Base-by-base conservation (phyloP, 2,329 filamentous ascomycete genomes). In the Pyrenophora seminiperda region DNA sequence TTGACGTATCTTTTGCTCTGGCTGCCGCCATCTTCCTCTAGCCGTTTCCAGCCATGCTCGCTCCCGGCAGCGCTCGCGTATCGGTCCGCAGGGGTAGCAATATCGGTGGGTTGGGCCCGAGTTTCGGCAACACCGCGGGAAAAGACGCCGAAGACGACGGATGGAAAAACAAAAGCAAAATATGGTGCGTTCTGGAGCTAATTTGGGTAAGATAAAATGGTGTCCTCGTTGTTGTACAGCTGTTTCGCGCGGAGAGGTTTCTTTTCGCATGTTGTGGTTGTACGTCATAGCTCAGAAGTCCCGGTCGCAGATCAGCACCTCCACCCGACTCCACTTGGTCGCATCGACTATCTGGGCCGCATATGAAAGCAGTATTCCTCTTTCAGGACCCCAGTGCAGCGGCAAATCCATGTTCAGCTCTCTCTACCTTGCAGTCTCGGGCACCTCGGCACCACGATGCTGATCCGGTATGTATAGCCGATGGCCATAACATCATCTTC, bases 201-300 rank as follows among this genome's bases (percentile, higher is more conserved):
- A 27, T 27, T 27, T 27, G 13, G 9, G 2, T 27, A 10, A 27
- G 24, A 11, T 27, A 4, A 27, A 11, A 32, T 18, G 4, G n/a
- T 19, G 29, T n/a, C 3, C 5, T 36, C 17, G 17, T 4, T 19
- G 33, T n/a, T 1, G 20, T 5, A 13, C 17, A 11, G 18, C 14
- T 27, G 34, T 32, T 19, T 20, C 30, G 13, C 15, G 10, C 18
- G 17, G n/a, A 30, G 7, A 15, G 40, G 41, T 50, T 31, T 13
- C 37, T 51, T 41, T 50, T 47, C 27, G 14, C 37, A 22, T 11
- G 11, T 22, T 19, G 32, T 17, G 9, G 19, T 18, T 36, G 32
- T 46, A 41, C 31, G 47, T 54, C 47, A 54, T 47, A 37, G 17
- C 36, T 20, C 29, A 27, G 20, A n/a, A 15, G 22, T 29, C 22